phyloP scores from a whole-genome alignment of 805 yeast species.

The Lachancea meyersii region DNA sequence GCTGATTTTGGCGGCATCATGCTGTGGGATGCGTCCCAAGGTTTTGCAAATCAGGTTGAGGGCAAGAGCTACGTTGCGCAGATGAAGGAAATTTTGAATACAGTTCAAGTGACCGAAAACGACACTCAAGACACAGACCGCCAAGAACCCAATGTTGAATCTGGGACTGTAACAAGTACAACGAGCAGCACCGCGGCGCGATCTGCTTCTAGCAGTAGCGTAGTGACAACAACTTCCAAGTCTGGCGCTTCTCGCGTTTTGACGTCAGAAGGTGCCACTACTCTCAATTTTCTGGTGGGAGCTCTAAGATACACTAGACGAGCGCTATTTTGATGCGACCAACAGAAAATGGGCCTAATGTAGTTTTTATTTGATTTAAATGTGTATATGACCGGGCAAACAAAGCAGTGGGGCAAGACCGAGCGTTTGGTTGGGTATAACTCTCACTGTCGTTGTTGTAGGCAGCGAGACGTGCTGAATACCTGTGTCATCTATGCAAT shows the following conservation, averaged over 20 bases:
- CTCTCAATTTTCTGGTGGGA: not conserved
- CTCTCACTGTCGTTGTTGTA: not conserved
- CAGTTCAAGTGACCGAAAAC: conserved; percentile 1
- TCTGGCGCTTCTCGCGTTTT: not conserved
- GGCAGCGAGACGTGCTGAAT: not conserved
- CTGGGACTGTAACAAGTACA: no score
- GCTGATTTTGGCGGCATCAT: conserved; percentile 79
- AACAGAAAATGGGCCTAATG: no score
- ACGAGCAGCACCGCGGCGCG: no score
- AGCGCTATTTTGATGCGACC: not conserved
- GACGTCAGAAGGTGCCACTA: not conserved
- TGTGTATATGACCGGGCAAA: not conserved
- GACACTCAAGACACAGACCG: not conserved
- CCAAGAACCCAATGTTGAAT: not conserved
- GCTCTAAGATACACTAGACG: not conserved
- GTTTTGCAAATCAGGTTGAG: conserved; percentile 41
- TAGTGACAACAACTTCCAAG: not conserved
- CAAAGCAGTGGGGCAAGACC: not conserved
- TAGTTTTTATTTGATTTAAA: not conserved
- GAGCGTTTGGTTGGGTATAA: no score
- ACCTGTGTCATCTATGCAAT: not conserved
- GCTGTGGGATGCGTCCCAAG: conserved; percentile 89
- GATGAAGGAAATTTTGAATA: conserved; percentile 38
- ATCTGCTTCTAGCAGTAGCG: not conserved
- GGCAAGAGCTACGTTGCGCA: conserved; percentile 40